A percentile compares a stretch with the other conserved stretches of the same genome.
Conservation (phyloP, 179 eudicot genomes). For the Camellia oleifera region DNA sequence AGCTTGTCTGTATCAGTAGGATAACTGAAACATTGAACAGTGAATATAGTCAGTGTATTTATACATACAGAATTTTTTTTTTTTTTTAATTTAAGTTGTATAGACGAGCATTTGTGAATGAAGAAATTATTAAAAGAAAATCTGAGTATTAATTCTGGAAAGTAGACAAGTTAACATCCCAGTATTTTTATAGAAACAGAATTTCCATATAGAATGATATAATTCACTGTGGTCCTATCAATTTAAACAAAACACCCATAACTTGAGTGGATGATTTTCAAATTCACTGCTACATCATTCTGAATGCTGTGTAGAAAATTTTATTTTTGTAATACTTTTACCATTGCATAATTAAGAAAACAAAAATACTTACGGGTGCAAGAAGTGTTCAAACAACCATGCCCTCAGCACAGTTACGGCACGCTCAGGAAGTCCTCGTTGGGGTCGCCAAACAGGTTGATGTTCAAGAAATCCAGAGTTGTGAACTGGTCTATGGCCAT, state of each 20-base stretch:
- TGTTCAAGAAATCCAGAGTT: conserved; percentile 30
- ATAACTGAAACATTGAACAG: conserved; percentile 36
- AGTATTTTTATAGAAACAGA: neutral
- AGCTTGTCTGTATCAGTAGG: conserved; percentile 64
- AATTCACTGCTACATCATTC: neutral
- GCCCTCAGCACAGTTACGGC: conserved; percentile 58
- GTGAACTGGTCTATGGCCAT: conserved; percentile 27
- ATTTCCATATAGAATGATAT: neutral
- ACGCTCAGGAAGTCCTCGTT: conserved; percentile 71
- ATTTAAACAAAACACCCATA: neutral
- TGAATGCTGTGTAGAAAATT: neutral
- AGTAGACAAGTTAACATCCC: neutral
- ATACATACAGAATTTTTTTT: neutral
- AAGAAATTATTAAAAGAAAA: neutral
- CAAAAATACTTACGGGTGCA: conserved; percentile 59
- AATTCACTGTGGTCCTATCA: neutral
- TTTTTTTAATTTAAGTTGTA: neutral
- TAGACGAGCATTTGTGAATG: neutral
- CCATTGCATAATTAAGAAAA: neutral
- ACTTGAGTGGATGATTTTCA: neutral
- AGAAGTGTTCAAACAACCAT: conserved; percentile 70
- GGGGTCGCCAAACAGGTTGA: conserved; percentile 73
- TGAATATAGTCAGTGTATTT: neutral
- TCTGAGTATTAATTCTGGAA: neutral
- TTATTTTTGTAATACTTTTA: neutral